These are phyloP conservation scores for Phtheirospermum japonicum DNA, from an alignment of 257 asterid species.

Conservation along the genomic window DNA sequence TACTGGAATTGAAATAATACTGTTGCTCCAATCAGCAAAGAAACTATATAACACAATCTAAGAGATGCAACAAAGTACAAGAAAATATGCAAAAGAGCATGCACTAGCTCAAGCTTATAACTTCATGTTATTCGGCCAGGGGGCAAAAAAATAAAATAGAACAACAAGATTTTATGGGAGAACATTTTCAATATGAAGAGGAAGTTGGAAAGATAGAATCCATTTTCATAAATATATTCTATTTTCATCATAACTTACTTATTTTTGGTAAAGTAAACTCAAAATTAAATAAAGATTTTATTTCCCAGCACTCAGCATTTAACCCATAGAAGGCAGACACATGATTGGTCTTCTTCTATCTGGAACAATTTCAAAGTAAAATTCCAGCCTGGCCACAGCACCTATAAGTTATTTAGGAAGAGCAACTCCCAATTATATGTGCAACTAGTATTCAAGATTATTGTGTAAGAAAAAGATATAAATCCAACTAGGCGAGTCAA, in stretches of 20 bases:
- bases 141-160: background rate
- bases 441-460: background rate
- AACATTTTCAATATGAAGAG: constrained; percentile 12
- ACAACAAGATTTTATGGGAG: constrained; percentile 5
- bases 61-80: constrained; percentile 16
- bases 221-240: background rate
- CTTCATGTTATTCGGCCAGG: constrained; percentile 11
- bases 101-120: constrained; percentile 23
- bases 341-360: background rate
- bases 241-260: constrained; percentile 21
- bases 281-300: constrained; percentile 3
- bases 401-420: constrained; percentile 14
- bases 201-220: constrained; percentile 13
- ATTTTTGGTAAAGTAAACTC: background rate
- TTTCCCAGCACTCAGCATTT: constrained; percentile 20
- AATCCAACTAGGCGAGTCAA: constrained; percentile 18
- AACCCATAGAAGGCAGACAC: constrained; percentile 23
- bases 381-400: constrained; percentile 14
- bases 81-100: constrained; percentile 22
- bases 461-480: constrained; percentile 6
- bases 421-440: constrained; percentile 7
- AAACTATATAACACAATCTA: constrained; percentile 15
- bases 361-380: constrained; percentile 20
- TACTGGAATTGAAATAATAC: constrained; percentile 5
- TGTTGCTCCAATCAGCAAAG: constrained; percentile 23